Conservation (phyloP, 2,329 filamentous ascomycete species). For the Aspergillus quadrilineatus region DNA sequence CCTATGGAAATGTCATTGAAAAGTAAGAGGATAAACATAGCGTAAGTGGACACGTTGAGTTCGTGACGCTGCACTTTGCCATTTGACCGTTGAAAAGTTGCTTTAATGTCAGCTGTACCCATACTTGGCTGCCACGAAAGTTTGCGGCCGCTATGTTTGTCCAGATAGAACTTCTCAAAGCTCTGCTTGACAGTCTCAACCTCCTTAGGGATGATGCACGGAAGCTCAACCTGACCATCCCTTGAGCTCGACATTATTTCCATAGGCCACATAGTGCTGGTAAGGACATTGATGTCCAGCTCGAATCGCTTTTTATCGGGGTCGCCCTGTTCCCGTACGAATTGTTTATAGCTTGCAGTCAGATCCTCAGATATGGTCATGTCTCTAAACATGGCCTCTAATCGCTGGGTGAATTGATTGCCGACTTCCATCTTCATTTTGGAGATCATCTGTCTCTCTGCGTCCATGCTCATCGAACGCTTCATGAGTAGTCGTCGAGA, state of each 20-base stretch:
- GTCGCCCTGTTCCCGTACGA: slow-evolving; percentile 61
- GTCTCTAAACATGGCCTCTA: slow-evolving; percentile 98
- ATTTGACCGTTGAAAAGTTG: slow-evolving; percentile 68
- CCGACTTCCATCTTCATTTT: slow-evolving; percentile 97
- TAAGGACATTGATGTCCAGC: slow-evolving; percentile 79
- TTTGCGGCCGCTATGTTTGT: slow-evolving; percentile 81
- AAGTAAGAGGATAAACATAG: slow-evolving; percentile 82
- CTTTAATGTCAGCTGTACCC: slow-evolving; percentile 85
- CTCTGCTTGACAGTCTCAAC: slow-evolving; percentile 75
- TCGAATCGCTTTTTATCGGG: slow-evolving; percentile 67
- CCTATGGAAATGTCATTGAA: slow-evolving; percentile 73
- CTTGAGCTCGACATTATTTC: slow-evolving; percentile 71
- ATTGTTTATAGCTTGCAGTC: slow-evolving; percentile 70
- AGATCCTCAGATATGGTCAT: slow-evolving; percentile 85
- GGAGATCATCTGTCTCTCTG: slow-evolving; percentile 91
- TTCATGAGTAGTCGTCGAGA: slow-evolving; percentile 82
- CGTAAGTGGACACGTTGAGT: slow-evolving; percentile 86
- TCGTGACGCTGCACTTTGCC: slow-evolving; percentile 80
- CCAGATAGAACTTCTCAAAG: slow-evolving; percentile 85
- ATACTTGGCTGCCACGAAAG: slow-evolving; percentile 77
- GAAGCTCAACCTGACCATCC: slow-evolving; percentile 46
- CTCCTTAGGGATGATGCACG: slow-evolving; percentile 71
- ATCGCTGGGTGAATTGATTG: slow-evolving; percentile 86
- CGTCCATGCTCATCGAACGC: slow-evolving; percentile 86
- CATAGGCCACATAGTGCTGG: slow-evolving; percentile 91